These are phyloP conservation scores for Centrapalus pauciflorus DNA, from an alignment of 129 eudicot species.

Conservation along the genomic window DNA sequence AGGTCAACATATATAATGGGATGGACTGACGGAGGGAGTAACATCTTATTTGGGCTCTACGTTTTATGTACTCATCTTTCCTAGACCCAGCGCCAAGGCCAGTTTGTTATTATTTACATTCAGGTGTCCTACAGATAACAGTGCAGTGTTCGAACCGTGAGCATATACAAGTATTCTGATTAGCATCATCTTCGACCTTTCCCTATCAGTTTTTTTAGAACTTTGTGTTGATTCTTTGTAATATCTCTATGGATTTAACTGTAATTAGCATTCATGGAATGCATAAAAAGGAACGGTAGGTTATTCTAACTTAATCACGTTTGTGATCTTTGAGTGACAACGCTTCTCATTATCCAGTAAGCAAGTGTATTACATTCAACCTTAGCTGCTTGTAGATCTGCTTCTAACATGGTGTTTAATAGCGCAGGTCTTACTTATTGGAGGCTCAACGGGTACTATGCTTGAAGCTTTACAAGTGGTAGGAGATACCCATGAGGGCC, in stretches of 20 bases:
- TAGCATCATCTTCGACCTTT: constrained; percentile 1
- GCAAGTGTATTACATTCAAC: not conserved
- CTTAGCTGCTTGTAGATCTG: not conserved
- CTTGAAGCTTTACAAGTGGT: constrained; percentile 88
- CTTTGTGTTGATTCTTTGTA: not conserved
- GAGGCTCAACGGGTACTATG: constrained; percentile 99
- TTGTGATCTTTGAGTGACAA: constrained; percentile 5
- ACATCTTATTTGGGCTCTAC: not conserved
- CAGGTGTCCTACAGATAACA: not conserved
- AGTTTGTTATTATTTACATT: not conserved
- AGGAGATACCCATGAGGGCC: constrained; percentile 70
- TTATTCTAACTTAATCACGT: not conserved
- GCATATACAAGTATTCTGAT: constrained; percentile 2
- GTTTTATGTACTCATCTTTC: not conserved
- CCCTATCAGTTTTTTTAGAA: not conserved
- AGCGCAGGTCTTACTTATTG: constrained; percentile 87
- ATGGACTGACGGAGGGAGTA: too few species aligned
- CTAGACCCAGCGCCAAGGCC: not conserved
- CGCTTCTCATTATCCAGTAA: constrained; percentile 7
- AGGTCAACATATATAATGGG: too few species aligned
- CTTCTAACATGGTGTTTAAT: constrained; percentile 7
- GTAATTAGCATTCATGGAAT: not conserved
- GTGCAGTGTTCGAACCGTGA: constrained; percentile 1
- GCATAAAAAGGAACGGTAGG: not conserved
- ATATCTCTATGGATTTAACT: not conserved